Evolutionary conservation across 768 basidiomycete genomes (phyloP).

Genomic region (Nidula microcarpa): DNA sequence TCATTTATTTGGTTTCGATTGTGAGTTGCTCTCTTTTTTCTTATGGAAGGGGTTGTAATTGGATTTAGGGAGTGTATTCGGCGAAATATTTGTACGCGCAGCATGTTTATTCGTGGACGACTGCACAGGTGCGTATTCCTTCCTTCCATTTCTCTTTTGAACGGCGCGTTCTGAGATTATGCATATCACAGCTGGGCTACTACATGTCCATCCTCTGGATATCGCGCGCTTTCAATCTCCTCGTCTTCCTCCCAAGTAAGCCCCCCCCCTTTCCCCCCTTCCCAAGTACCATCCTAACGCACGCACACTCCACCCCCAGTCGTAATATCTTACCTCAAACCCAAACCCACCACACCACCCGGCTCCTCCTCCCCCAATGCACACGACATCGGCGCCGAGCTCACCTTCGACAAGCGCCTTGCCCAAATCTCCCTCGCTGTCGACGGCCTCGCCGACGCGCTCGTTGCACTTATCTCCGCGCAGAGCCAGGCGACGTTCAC

Average conservation of each 20-base stretch:
- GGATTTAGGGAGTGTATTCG: constrained; percentile 58
- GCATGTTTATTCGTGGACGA: constrained; percentile 67
- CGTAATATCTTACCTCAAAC: constrained; percentile 60
- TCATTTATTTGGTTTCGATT: constrained; percentile 60
- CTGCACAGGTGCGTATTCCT: constrained; percentile 40
- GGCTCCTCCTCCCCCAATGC: constrained; percentile 24
- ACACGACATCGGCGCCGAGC: constrained; percentile 51
- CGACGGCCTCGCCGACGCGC: constrained; percentile 60
- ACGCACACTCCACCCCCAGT: constrained; percentile 42
- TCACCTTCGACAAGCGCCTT: constrained; percentile 67
- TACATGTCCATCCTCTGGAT: constrained; percentile 73
- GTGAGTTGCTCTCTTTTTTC: constrained; percentile 34
- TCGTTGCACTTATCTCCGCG: constrained; percentile 52
- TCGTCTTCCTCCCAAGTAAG: constrained; percentile 68
- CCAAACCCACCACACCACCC: constrained; percentile 27
- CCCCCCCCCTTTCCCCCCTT: constrained; percentile 36
- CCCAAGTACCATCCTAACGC: background rate
- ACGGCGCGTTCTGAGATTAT: constrained; percentile 1
- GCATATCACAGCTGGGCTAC: constrained; percentile 52
- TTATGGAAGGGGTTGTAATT: constrained; percentile 1
- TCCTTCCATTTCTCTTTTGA: background rate
- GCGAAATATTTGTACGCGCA: constrained; percentile 79
- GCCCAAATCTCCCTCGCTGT: constrained; percentile 62
- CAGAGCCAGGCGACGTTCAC: constrained; percentile 54
- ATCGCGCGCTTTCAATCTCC: constrained; percentile 59